Evolutionary conservation across 2,329 filamentous ascomycete species (phyloP), one percentile per base, ranked within the genome.

Genomic region (Seiridium unicorne): DNA sequence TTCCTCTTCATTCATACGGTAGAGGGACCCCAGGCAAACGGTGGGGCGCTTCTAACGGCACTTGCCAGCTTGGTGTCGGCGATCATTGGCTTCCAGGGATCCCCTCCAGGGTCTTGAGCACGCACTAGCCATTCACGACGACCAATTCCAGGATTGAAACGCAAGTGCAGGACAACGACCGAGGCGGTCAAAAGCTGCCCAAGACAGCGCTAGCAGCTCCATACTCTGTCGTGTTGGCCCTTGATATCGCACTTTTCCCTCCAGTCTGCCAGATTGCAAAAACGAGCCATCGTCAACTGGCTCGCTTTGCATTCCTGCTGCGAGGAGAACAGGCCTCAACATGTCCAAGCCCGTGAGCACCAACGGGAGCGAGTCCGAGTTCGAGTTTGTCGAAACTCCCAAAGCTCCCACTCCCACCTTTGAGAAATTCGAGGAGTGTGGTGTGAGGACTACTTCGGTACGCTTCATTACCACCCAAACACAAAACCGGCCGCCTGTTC

Each of bases 381-480:
- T 90, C 73, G 86, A 90, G 75, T 91, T 89, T 73, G 83, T 84
- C 70, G 77, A 83, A 67, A 85, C 83, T 69, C 83, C 83, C 40
- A 80, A 79, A 69, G 80, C 80, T 66, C 74, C 77, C 51, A 74
- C 77, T 60, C 75, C 79, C 57, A 77, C 77, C 64, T 79, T 81
- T 65, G 78, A 83, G 72, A 81, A 81, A 75, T 72, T 76, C 62
- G 79, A 81, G 68, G 79, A 82, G 10, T 85, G 81, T 68, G 83
- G 83, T 72, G 83, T 85, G 49, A 78, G 75, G 69, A 84, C 81
- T 40, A 84, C 82, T 35, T 78, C 77, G 67, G 83, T 85, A 73
- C 70, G 81, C 73, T 54, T 32, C 9, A 42, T n/a, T 26, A 8
- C 18, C 31, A 10, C n/a, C 58, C 38, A 7, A 7, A 2, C 38